Evolutionary conservation across 352 stramenopile genomes (phyloP).

Genomic region (Globisporangium iwayamae): DNA sequence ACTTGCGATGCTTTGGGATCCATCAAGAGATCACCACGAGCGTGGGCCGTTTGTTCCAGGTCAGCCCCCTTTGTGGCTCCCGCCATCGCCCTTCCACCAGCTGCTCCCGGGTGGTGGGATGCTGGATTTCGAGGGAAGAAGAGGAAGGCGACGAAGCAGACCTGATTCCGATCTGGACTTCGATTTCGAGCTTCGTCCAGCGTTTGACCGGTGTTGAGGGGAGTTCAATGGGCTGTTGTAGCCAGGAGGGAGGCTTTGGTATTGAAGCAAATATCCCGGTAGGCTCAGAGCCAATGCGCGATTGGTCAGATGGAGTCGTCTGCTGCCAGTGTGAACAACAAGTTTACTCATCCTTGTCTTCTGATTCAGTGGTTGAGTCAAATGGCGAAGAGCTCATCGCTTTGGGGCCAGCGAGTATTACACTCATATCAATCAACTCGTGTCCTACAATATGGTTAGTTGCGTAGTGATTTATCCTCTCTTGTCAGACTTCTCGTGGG

Average conservation of each 20-base stretch:
- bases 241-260: background rate
- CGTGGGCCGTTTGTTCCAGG: background rate
- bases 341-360: background rate
- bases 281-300: no score
- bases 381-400: constrained; percentile 7
- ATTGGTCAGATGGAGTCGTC: no score
- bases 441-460: no score
- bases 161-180: background rate
- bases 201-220: background rate
- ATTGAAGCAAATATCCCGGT: no score
- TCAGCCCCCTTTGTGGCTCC: background rate
- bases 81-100: constrained; percentile 5
- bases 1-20: constrained; percentile 2
- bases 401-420: constrained; percentile 29
- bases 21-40: background rate
- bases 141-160: background rate
- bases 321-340: background rate
- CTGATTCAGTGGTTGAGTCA: constrained; percentile 3
- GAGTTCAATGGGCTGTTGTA: background rate
- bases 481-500: background rate
- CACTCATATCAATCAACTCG: no score
- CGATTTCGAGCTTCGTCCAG: constrained; percentile 1
- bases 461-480: no score
- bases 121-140: background rate
- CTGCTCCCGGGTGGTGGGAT: background rate